A percentile compares a stretch with the other conserved stretches of the same genome.
phyloP scores from a whole-genome alignment of 768 basidiomycete species.

The Coprinellus micaceus region DNA sequence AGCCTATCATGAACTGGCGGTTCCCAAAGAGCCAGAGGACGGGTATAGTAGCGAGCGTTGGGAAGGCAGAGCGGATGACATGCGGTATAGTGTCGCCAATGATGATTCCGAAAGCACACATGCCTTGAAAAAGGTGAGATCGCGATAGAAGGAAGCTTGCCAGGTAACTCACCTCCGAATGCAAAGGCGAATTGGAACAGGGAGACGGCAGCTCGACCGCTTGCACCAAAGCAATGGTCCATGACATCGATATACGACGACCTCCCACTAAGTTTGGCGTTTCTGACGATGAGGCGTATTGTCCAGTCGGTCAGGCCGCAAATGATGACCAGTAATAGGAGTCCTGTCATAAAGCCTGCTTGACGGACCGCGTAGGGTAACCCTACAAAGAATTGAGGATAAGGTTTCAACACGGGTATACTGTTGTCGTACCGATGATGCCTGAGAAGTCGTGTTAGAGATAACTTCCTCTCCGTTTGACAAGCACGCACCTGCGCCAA shows the following conservation, averaged over 20 bases:
- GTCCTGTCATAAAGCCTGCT: slow-evolving; percentile 89
- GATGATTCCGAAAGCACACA: slow-evolving; percentile 98
- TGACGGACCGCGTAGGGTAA: slow-evolving; percentile 92
- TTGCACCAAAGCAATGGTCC: slow-evolving; percentile 86
- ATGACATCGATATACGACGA: slow-evolving; percentile 93
- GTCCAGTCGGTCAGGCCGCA: slow-evolving; percentile 96
- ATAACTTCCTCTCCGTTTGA: slow-evolving; percentile 11
- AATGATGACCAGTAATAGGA: slow-evolving; percentile 75
- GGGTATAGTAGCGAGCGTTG: slow-evolving; percentile 60
- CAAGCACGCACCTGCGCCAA: slow-evolving; percentile 73
- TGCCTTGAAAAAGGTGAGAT: slow-evolving; percentile 56
- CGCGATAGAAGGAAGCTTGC: no score
- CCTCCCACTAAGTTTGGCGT: slow-evolving; percentile 92
- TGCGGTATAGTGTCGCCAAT: slow-evolving; percentile 97
- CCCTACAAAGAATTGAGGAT: slow-evolving; percentile 40
- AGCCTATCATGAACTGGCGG: slow-evolving; percentile 83
- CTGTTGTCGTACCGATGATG: slow-evolving; percentile 58
- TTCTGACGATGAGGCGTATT: slow-evolving; percentile 90
- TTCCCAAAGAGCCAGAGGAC: slow-evolving; percentile 76
- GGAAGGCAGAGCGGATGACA: slow-evolving; percentile 85
- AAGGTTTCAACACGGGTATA: neutral
- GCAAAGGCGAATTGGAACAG: slow-evolving; percentile 98
- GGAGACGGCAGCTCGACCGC: slow-evolving; percentile 90
- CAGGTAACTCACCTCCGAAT: slow-evolving; percentile 96
- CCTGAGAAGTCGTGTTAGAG: slow-evolving; percentile 35